phyloP scores from a whole-genome alignment of 805 yeast genomes.

The Starmerella roubikii region DNA sequence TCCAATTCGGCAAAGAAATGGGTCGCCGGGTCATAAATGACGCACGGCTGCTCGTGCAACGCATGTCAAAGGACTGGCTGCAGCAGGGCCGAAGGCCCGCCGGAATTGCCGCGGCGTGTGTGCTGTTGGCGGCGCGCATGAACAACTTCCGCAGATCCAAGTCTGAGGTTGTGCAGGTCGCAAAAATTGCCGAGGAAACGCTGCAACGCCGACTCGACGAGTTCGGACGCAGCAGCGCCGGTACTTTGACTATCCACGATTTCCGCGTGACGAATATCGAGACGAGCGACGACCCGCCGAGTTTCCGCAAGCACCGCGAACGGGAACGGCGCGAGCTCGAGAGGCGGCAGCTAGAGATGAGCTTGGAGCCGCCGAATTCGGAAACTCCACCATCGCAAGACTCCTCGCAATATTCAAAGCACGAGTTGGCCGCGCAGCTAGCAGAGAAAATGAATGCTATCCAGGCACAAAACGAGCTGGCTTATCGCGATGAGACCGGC shows the following conservation, averaged over 20 bases:
- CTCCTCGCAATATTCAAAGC: constrained; percentile 1
- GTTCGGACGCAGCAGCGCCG: constrained; percentile 66
- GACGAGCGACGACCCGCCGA: constrained; percentile 61
- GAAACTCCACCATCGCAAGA: constrained; percentile 8
- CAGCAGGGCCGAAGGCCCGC: constrained; percentile 96
- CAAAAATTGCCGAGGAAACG: constrained; percentile 91
- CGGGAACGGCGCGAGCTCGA: constrained; percentile 28
- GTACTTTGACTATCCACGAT: constrained; percentile 52
- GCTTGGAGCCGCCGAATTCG: constrained; percentile 19
- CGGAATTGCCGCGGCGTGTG: constrained; percentile 95
- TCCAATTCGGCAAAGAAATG: constrained; percentile 59
- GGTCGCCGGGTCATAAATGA: constrained; percentile 63
- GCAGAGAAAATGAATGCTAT: constrained; percentile 1
- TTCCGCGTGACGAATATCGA: constrained; percentile 44
- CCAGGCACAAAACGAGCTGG: constrained; percentile 6
- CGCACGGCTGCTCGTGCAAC: constrained; percentile 70
- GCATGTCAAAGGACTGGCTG: constrained; percentile 94
- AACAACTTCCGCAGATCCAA: constrained; percentile 85
- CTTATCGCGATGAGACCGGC: constrained; percentile 16
- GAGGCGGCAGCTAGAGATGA: constrained; percentile 36
- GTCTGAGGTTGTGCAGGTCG: constrained; percentile 85
- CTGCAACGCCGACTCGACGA: constrained; percentile 81
- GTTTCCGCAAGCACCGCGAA: constrained; percentile 50
- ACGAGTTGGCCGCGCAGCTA: constrained; percentile 9
- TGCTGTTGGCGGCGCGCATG: constrained; percentile 90